Evolutionary conservation across 2,329 filamentous ascomycete genomes (phyloP).

Genomic region (Botryotinia globosa): DNA sequence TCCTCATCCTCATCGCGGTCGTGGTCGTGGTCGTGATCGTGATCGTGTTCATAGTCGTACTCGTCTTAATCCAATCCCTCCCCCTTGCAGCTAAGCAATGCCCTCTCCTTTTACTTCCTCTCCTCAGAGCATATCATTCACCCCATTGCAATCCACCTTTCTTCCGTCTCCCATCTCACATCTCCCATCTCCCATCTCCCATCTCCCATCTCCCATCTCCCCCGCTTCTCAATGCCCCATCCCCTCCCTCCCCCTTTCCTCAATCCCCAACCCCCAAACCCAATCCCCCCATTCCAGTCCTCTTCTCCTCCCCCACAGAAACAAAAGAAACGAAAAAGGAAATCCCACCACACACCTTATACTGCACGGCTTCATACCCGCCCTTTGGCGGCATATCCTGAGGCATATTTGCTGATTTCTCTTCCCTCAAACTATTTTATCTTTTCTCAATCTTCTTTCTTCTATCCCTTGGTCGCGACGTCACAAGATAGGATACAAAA

Average conservation of each 20-base stretch:
- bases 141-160: background rate
- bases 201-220: background rate
- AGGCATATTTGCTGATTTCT: conserved; percentile 63
- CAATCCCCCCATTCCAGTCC: too few relatives aligned
- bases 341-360: conserved; percentile 64
- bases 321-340: background rate
- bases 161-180: background rate
- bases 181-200: background rate
- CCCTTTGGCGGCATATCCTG: conserved; percentile 96
- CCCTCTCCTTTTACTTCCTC: background rate
- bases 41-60: background rate
- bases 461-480: background rate
- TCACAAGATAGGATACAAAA: background rate
- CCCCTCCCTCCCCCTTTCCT: background rate
- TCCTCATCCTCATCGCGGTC: background rate
- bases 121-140: background rate
- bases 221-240: too few relatives aligned
- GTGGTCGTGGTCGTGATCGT: background rate
- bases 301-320: background rate
- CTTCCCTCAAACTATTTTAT: background rate
- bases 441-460: background rate
- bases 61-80: conserved; percentile 12
- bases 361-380: conserved; percentile 95
- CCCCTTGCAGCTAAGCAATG: background rate
- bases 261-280: background rate